These are phyloP conservation scores for Arthroderma sp. DNA, from an alignment of 2,329 filamentous ascomycete species.

Conservation along the genomic window DNA sequence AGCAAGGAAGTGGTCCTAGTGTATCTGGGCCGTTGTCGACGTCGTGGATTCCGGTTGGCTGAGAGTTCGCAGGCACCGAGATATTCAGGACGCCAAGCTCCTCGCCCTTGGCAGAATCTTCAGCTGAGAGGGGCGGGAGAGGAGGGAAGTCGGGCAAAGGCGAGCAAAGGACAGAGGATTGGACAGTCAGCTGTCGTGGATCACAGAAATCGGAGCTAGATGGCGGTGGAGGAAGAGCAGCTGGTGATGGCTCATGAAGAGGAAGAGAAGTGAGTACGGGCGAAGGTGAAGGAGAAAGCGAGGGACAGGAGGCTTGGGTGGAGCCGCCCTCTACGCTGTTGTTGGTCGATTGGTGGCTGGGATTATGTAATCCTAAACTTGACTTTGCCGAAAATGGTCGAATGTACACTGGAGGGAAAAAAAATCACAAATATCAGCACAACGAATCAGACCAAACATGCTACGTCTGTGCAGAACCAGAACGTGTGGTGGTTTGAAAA, in stretches of 20 bases:
- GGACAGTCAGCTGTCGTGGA: conserved; percentile 74
- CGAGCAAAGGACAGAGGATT: conserved; percentile 30
- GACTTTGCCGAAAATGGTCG: conserved; percentile 52
- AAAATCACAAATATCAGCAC: background rate
- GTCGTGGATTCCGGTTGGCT: background rate
- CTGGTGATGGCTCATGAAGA: conserved; percentile 67
- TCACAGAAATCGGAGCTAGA: conserved; percentile 78
- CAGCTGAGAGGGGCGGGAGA: conserved; percentile 40
- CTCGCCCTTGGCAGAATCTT: conserved; percentile 24
- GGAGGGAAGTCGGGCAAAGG: conserved; percentile 49
- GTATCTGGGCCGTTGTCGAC: conserved; percentile 28
- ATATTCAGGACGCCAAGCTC: conserved; percentile 18
- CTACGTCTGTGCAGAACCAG: too few species aligned
- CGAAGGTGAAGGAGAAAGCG: conserved; percentile 74
- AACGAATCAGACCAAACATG: too few species aligned
- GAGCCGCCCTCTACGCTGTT: conserved; percentile 44
- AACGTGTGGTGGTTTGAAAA: background rate
- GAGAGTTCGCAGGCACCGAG: background rate
- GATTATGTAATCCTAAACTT: background rate
- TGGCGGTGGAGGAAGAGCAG: conserved; percentile 47
- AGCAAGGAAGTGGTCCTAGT: conserved; percentile 52
- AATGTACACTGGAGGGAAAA: conserved; percentile 43
- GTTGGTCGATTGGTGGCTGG: conserved; percentile 29
- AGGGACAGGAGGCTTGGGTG: conserved; percentile 57
- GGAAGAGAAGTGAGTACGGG: conserved; percentile 60